Base-by-base conservation (phyloP, 768 basidiomycete species). In the Daedaleopsis nitida region DNA sequence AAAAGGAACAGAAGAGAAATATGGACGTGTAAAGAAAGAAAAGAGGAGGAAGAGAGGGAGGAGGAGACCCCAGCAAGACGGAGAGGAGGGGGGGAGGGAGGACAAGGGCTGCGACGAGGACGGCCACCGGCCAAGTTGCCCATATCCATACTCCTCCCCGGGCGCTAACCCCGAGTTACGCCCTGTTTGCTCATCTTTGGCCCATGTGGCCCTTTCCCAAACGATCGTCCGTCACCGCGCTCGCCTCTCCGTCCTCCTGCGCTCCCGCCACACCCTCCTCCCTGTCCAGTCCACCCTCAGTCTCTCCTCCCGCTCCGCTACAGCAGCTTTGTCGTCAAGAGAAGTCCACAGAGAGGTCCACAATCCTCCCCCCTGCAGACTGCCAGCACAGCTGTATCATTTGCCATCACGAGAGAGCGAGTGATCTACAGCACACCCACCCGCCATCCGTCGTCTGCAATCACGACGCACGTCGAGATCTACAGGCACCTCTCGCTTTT, bases 11-110 rank as follows among this genome's bases (percentile, higher is more conserved):
- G 52, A 57, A 3, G 24, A 44, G 62, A 55, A 60, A 32, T 52
- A 64, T 61, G 58, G 67, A 55, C 62, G 69, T 48, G 66, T 62
- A 65, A 55, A 42, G 48, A 54, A 59, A 66, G 57, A 37, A 60
- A 44, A 49, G 38, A 16, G 54, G 34, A 24, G 34, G 34, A 23
- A 45, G 52, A 42, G 5, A n/a, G 50, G 62, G 27, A 32, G 27
- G 4, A 32, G 27, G 27, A 32, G 27, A 55, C 54, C 65, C 39
- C 42, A 53, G 60, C 47, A 62, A 55, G 63, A 54, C 14, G 39
- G 59, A 35, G 47, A 21, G 55, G 57, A 52, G 45, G 58, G 38
- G 44, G 64, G 57, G 62, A 55, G 42, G 51, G 56, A 60, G 39
- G 61, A 27, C n/a, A 45, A 60, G 35, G 59, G 44, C 39, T 58